Conservation (phyloP, 2,329 filamentous ascomycete genomes). For the Alternaria metachromatica region DNA sequence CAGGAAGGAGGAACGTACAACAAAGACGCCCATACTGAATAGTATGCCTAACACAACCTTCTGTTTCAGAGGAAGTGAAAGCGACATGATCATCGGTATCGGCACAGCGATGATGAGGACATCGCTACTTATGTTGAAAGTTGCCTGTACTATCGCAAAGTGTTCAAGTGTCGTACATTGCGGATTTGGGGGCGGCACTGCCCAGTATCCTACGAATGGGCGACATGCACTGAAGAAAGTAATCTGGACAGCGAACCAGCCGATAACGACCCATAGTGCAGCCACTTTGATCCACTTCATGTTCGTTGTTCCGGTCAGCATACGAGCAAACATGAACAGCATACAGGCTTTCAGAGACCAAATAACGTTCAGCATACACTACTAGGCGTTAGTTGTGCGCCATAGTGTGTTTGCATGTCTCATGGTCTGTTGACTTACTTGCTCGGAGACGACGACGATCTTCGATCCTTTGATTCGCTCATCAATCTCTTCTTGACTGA, state of each 20-base stretch:
- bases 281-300: conserved; percentile 58
- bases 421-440: conserved; percentile 36
- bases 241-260: conserved; percentile 61
- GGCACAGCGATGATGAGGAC: conserved; percentile 65
- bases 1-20: conserved; percentile 46
- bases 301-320: conserved; percentile 56
- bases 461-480: conserved; percentile 55
- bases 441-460: conserved; percentile 54
- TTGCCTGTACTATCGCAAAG: conserved; percentile 65
- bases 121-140: conserved; percentile 67
- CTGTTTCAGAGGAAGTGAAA: conserved; percentile 59
- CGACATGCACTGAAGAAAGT: conserved; percentile 62
- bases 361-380: conserved; percentile 67
- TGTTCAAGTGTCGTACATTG: conserved; percentile 65
- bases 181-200: conserved; percentile 59
- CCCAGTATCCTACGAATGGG: conserved; percentile 65
- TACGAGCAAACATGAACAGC: conserved; percentile 63
- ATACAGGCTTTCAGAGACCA: conserved; percentile 65
- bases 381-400: conserved; percentile 49
- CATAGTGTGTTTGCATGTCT: neutral
- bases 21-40: conserved; percentile 60
- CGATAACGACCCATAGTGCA: conserved; percentile 55
- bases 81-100: conserved; percentile 60
- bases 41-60: conserved; percentile 61
- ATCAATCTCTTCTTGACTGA: conserved; percentile 48